Percentiles rank a stretch among this genome's conserved stretches.
Conservation (phyloP, 805 yeast species). For the Hanseniaspora occidentalis region DNA sequence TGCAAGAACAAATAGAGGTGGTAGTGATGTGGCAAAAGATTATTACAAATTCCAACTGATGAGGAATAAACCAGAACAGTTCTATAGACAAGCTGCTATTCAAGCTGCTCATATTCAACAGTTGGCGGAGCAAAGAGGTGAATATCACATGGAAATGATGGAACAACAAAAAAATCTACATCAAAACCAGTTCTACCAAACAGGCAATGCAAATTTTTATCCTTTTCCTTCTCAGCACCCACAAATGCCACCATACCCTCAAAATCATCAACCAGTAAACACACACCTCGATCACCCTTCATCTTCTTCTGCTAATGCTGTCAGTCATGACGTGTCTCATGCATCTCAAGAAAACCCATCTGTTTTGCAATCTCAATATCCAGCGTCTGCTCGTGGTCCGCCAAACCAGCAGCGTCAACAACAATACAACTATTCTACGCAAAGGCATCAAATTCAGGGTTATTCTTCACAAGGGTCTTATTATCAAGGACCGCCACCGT, state of each 20-base stretch:
- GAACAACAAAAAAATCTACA: conserved; percentile 13
- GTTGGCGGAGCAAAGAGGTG: conserved; percentile 27
- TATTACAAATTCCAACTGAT: conserved; percentile 53
- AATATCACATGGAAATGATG: conserved; percentile 23
- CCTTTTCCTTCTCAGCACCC: neutral
- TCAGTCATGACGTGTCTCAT: too few relatives aligned
- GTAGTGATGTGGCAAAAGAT: conserved; percentile 52
- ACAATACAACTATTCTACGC: neutral
- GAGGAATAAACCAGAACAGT: conserved; percentile 49
- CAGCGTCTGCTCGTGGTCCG: neutral
- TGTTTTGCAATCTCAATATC: too few relatives aligned
- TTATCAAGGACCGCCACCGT: too few relatives aligned
- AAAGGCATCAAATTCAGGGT: neutral
- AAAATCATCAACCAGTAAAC: neutral
- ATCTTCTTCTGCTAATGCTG: too few relatives aligned
- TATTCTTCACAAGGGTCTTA: too few relatives aligned
- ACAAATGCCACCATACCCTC: conserved; percentile 1
- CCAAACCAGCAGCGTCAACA: neutral
- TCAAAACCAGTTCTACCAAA: conserved; percentile 5
- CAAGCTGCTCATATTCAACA: conserved; percentile 36
- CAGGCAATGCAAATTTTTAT: neutral
- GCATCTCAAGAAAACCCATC: too few relatives aligned
- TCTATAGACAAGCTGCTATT: conserved; percentile 31
- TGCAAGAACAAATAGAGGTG: conserved; percentile 59
- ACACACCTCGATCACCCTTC: too few relatives aligned